Evolutionary conservation across 495 filamentous ascomycete genomes (phyloP).

Genomic region (Hypoxylon crocopeplum): DNA sequence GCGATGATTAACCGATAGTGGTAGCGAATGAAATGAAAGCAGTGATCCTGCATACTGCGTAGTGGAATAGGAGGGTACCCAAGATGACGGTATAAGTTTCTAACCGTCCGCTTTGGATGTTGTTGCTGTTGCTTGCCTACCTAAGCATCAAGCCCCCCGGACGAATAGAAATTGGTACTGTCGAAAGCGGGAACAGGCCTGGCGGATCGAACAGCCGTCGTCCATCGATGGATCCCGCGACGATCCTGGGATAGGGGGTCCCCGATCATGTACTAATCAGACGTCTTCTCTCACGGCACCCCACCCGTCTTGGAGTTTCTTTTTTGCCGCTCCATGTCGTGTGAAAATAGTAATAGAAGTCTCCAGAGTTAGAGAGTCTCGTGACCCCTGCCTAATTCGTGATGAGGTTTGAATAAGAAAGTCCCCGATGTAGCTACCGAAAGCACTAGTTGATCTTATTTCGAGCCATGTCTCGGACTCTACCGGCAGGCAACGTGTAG

Average conservation of each 20-base stretch:
- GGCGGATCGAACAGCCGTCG: constrained; percentile 16
- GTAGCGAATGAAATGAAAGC: constrained; percentile 1
- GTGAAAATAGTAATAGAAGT: neutral
- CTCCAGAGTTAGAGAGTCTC: neutral
- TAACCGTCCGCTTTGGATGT: neutral
- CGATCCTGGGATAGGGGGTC: constrained; percentile 13
- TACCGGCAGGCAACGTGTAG: constrained; percentile 4
- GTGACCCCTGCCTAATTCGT: constrained; percentile 5
- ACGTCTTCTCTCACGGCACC: neutral
- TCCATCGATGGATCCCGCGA: constrained; percentile 1
- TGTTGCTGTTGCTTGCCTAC: neutral
- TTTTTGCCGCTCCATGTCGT: neutral
- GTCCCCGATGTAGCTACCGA: constrained; percentile 1
- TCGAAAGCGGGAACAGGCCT: constrained; percentile 5
- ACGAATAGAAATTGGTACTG: constrained; percentile 6
- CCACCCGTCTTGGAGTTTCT: constrained; percentile 1
- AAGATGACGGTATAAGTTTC: constrained; percentile 8
- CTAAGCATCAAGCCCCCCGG: neutral
- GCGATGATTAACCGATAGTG: constrained; percentile 5
- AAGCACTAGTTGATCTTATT: neutral
- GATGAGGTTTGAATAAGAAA: constrained; percentile 19
- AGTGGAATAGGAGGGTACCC: constrained; percentile 1
- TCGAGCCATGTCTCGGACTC: constrained; percentile 11
- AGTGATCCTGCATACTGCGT: constrained; percentile 3
- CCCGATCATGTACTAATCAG: constrained; percentile 5